These are phyloP conservation scores for Hymenoscyphus repandus DNA, from an alignment of 2,329 filamentous ascomycete genomes.

Conservation along the genomic window DNA sequence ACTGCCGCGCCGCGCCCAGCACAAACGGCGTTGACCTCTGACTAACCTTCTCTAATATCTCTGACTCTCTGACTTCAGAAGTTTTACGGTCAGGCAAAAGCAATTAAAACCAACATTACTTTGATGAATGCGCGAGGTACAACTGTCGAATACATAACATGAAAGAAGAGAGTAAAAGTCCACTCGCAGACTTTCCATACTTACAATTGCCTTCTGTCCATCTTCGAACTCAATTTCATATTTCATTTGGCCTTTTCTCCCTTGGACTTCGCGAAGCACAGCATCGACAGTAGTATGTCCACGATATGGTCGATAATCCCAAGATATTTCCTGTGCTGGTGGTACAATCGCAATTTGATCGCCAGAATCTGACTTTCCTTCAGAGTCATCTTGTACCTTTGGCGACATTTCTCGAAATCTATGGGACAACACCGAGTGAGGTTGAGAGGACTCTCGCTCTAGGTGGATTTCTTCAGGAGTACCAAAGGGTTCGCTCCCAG, in stretches of 20 bases:
- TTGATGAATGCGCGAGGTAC: not conserved
- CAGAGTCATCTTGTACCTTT: slow-evolving; percentile 1
- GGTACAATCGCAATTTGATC: slow-evolving; percentile 24
- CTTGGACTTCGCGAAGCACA: slow-evolving; percentile 23
- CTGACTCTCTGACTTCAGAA: no score
- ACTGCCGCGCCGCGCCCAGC: no score
- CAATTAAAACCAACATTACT: no score
- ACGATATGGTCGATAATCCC: slow-evolving; percentile 26
- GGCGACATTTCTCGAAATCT: slow-evolving; percentile 18
- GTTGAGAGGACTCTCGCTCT: slow-evolving; percentile 11
- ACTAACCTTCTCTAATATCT: no score
- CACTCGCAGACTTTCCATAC: slow-evolving; percentile 11
- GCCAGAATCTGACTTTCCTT: slow-evolving; percentile 1
- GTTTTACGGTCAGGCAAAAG: no score
- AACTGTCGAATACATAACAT: not conserved
- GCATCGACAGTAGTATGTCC: slow-evolving; percentile 28
- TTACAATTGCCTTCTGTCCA: slow-evolving; percentile 29
- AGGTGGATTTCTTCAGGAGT: slow-evolving; percentile 9
- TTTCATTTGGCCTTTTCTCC: slow-evolving; percentile 13
- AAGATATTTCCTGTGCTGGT: slow-evolving; percentile 21
- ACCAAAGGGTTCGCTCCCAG: slow-evolving; percentile 11
- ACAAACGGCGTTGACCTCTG: no score
- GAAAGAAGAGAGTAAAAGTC: not conserved
- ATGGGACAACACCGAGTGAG: slow-evolving; percentile 22
- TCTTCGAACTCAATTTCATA: slow-evolving; percentile 31